phyloP scores from a whole-genome alignment of 257 asterid genomes.

The Verbascum thapsus region DNA sequence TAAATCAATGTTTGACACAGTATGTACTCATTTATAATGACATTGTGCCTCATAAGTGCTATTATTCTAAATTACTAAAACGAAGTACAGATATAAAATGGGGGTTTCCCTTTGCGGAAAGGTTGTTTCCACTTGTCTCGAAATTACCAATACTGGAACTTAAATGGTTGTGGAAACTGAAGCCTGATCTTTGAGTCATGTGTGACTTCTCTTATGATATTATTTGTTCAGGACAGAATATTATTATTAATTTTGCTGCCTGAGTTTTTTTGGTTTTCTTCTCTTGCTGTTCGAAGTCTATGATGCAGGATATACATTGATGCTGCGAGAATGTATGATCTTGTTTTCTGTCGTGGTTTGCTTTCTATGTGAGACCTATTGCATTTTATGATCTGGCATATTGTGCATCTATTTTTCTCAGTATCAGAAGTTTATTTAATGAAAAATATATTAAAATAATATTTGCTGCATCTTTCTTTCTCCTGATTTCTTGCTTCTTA shows the following conservation, averaged over 20 bases:
- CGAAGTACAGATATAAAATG: slow-evolving; percentile 8
- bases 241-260: not conserved
- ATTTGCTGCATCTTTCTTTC: not conserved
- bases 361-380: slow-evolving; percentile 13
- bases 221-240: slow-evolving; percentile 2
- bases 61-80: slow-evolving; percentile 5
- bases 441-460: slow-evolving; percentile 1
- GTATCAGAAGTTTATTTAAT: not conserved
- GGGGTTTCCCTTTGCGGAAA: slow-evolving; percentile 9
- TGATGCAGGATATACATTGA: slow-evolving; percentile 14
- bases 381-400: not conserved
- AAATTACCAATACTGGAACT: not conserved
- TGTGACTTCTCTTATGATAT: slow-evolving; percentile 16
- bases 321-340: slow-evolving; percentile 1
- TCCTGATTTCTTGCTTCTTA: not conserved
- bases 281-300: not conserved
- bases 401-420: not conserved
- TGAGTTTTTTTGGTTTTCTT: not conserved
- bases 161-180: not conserved
- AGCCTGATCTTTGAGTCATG: slow-evolving; percentile 14
- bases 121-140: slow-evolving; percentile 13
- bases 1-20: slow-evolving; percentile 15
- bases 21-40: slow-evolving; percentile 19
- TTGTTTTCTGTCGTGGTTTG: not conserved
- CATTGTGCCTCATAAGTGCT: slow-evolving; percentile 24